Evolutionary conservation across 768 basidiomycete genomes (phyloP).

Genomic region (Mycena leptocephala): DNA sequence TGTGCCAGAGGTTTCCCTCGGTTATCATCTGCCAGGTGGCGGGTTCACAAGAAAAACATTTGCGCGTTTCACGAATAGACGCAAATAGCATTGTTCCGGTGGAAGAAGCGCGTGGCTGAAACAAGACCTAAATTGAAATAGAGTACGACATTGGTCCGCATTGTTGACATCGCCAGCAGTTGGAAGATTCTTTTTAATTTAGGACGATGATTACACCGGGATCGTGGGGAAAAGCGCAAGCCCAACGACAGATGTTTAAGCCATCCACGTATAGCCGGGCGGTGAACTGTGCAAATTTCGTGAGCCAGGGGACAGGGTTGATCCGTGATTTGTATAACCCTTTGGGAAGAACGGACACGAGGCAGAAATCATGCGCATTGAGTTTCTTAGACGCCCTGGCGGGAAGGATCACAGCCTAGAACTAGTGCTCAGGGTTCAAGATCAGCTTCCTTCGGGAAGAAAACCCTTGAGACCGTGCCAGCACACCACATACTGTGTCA

Average conservation of each 20-base stretch:
- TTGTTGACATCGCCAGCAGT: neutral
- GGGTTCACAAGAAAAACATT: slow-evolving; percentile 1
- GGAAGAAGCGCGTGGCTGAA: neutral
- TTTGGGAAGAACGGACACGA: neutral
- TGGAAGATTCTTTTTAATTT: slow-evolving; percentile 10
- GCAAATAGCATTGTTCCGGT: slow-evolving; percentile 1
- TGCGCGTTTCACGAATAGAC: neutral
- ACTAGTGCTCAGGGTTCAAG: neutral
- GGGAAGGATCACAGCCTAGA: neutral
- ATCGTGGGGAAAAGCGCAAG: neutral
- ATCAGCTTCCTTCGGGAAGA: slow-evolving; percentile 9
- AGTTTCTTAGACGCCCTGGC: neutral
- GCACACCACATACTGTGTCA: neutral
- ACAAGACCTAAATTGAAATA: neutral
- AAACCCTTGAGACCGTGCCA: neutral
- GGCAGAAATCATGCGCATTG: neutral
- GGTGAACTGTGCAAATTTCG: neutral
- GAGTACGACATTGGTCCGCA: neutral
- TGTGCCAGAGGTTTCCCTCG: neutral
- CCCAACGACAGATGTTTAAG: neutral
- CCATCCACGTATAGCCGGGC: neutral
- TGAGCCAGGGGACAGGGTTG: neutral
- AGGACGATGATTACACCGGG: neutral
- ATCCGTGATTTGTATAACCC: neutral
- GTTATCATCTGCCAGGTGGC: neutral